Evolutionary conservation across 2,329 filamentous ascomycete genomes (phyloP).

Genomic region (Byssoonygena ceratinophila): DNA sequence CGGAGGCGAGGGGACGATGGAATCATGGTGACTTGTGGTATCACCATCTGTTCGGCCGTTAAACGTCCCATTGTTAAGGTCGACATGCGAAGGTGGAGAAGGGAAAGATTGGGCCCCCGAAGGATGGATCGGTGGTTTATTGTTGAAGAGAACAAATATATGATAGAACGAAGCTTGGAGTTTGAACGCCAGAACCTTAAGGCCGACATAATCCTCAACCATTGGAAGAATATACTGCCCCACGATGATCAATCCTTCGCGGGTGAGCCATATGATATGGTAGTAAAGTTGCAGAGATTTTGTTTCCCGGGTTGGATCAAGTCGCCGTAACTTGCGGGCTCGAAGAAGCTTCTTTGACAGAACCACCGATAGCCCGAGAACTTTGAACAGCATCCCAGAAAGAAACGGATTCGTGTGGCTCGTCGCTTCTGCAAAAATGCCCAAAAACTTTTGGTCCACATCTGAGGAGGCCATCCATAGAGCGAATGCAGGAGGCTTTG

Average conservation of each 20-base stretch:
- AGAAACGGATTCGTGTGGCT: slow-evolving; percentile 67
- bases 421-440: slow-evolving; percentile 72
- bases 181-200: slow-evolving; percentile 84
- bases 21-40: slow-evolving; percentile 22
- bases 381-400: slow-evolving; percentile 68
- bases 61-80: slow-evolving; percentile 23
- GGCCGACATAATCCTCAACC: slow-evolving; percentile 65
- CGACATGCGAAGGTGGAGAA: slow-evolving; percentile 18
- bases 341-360: slow-evolving; percentile 73
- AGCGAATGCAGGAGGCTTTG: slow-evolving; percentile 25
- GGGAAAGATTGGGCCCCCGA: slow-evolving; percentile 42
- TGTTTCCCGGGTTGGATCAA: slow-evolving; percentile 68
- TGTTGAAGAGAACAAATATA: slow-evolving; percentile 93
- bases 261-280: slow-evolving; percentile 90
- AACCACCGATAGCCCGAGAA: slow-evolving; percentile 80
- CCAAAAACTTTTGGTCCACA: slow-evolving; percentile 94
- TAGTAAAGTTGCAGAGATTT: slow-evolving; percentile 73
- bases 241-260: slow-evolving; percentile 79
- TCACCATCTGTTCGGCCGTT: slow-evolving; percentile 17
- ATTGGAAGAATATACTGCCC: slow-evolving; percentile 78
- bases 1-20: slow-evolving; percentile 37
- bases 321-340: slow-evolving; percentile 68
- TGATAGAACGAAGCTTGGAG: slow-evolving; percentile 90
- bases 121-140: slow-evolving; percentile 64
- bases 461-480: slow-evolving; percentile 83